Conservation (phyloP, 306 rosid species). For the Lathyrus aphaca region DNA sequence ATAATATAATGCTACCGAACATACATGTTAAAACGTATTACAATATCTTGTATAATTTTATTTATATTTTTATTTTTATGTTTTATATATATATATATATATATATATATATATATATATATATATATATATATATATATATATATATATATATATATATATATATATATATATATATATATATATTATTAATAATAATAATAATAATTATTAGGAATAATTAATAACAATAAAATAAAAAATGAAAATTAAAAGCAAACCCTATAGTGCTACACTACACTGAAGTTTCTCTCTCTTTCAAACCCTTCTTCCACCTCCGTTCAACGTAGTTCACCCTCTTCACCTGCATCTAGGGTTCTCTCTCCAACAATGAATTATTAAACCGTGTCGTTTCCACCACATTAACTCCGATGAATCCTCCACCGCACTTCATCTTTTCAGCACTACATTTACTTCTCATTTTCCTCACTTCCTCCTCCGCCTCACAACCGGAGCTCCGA, state of each 20-base stretch:
- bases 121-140: no score
- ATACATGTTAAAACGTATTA: no score
- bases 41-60: no score
- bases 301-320: background rate
- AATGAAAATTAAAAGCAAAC: slow-evolving; percentile 8
- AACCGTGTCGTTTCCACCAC: slow-evolving; percentile 32
- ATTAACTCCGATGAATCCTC: slow-evolving; percentile 68
- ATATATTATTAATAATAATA: no score
- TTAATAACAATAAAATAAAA: background rate
- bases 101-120: no score
- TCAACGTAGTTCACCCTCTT: slow-evolving; percentile 7
- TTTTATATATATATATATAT: no score
- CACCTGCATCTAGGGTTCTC: slow-evolving; percentile 60
- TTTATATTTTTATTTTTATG: no score
- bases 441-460: slow-evolving; percentile 18
- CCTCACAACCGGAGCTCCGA: slow-evolving; percentile 72
- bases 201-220: background rate
- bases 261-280: slow-evolving; percentile 35
- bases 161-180: no score
- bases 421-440: slow-evolving; percentile 13
- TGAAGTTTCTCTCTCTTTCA: slow-evolving; percentile 33
- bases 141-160: no score
- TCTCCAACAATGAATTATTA: slow-evolving; percentile 55
- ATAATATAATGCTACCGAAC: no score
- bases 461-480: slow-evolving; percentile 31